A percentile compares a stretch with the other conserved stretches of the same genome.
phyloP scores from a whole-genome alignment of 495 filamentous ascomycete genomes.

The Neurospora cerealis region DNA sequence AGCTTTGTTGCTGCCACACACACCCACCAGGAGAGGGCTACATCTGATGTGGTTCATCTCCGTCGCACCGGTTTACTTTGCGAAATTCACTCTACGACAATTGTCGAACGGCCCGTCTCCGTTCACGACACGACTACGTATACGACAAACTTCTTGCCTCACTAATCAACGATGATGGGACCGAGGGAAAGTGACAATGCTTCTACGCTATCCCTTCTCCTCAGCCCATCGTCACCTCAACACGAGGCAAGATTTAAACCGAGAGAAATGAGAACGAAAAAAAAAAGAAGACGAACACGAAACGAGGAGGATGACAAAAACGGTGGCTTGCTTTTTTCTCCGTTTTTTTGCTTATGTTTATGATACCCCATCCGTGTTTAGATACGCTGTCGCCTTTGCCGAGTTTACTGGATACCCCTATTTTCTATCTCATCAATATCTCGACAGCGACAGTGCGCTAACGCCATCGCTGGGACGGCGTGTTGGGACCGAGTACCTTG shows the following conservation, averaged over 20 bases:
- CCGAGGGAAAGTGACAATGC: conserved; percentile 29
- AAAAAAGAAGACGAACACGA: neutral
- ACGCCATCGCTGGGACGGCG: conserved; percentile 51
- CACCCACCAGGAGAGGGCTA: neutral
- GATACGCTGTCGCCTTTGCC: conserved; percentile 32
- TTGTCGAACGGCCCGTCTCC: neutral
- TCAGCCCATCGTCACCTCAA: neutral
- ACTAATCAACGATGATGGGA: neutral
- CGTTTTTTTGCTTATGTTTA: conserved; percentile 15
- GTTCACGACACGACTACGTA: neutral
- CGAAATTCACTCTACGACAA: neutral
- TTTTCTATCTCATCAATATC: conserved; percentile 10
- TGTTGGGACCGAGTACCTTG: conserved; percentile 37
- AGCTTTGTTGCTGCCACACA: conserved; percentile 5
- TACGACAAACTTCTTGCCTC: neutral
- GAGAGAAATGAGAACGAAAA: neutral
- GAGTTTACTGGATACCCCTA: conserved; percentile 8
- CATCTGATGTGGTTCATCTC: neutral
- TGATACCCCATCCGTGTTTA: conserved; percentile 52
- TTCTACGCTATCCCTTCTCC: conserved; percentile 29
- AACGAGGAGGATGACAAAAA: neutral
- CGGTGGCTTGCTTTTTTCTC: conserved; percentile 7
- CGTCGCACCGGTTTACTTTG: neutral
- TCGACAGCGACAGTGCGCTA: conserved; percentile 47
- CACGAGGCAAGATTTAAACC: neutral